Conservation (phyloP, 1,284 basidiomycete species). For the Microbotryum silenes-acaulis region DNA sequence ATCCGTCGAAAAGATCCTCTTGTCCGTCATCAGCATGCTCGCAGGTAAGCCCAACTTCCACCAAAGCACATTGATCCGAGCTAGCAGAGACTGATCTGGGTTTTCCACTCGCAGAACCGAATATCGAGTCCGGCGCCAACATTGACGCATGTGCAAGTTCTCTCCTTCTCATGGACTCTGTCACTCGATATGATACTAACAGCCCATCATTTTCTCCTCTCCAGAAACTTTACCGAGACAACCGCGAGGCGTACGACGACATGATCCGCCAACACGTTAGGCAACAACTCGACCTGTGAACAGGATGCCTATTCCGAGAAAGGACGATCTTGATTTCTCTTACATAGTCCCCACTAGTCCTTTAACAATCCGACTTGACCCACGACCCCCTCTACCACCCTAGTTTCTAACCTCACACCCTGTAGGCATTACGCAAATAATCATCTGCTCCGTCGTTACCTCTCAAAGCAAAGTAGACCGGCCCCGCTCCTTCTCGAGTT, state of each 20-base stretch:
- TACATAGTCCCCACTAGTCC: too few species aligned
- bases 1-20: constrained; percentile 82
- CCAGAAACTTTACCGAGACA: constrained; percentile 77
- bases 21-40: constrained; percentile 97
- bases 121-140: constrained; percentile 95
- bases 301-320: too few species aligned
- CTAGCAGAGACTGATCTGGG: background rate
- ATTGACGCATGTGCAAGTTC: constrained; percentile 57
- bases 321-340: too few species aligned
- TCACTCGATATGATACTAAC: background rate
- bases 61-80: background rate
- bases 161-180: background rate
- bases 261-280: constrained; percentile 46
- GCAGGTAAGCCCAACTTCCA: constrained; percentile 52
- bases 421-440: too few species aligned
- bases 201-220: background rate
- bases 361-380: too few species aligned
- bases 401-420: too few species aligned
- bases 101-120: constrained; percentile 62
- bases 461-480: too few species aligned
- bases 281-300: constrained; percentile 45
- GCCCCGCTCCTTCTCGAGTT: too few species aligned
- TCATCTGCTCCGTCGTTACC: too few species aligned
- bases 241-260: constrained; percentile 52
- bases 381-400: too few species aligned